These are phyloP conservation scores for Trichoderma oligosporum DNA, from an alignment of 2,329 filamentous ascomycete genomes.

Conservation along the genomic window DNA sequence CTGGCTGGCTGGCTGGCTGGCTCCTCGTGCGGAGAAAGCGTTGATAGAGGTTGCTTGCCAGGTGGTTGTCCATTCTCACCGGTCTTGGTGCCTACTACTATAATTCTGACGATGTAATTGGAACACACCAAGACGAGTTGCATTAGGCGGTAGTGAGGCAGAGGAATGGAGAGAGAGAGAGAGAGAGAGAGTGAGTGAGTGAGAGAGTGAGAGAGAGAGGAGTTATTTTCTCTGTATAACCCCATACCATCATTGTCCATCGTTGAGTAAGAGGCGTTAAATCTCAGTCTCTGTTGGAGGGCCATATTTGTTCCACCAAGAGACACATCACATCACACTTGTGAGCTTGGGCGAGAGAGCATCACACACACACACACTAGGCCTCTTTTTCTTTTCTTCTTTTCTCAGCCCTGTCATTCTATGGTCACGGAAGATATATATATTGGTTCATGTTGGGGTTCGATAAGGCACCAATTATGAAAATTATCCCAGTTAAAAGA, in stretches of 20 bases:
- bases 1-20: no score
- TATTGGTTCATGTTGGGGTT: no score
- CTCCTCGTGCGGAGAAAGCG: constrained; percentile 1
- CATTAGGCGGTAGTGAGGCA: neutral
- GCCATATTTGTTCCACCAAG: constrained; percentile 4
- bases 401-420: neutral
- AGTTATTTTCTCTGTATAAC: neutral
- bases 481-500: no score
- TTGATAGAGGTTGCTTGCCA: neutral
- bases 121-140: neutral
- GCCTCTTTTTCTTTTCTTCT: neutral
- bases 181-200: no score
- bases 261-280: neutral
- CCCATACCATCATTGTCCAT: neutral
- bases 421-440: no score
- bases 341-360: neutral
- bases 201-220: constrained; percentile 1
- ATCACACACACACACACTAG: no score
- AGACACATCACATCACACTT: constrained; percentile 16
- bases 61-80: neutral
- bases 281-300: neutral
- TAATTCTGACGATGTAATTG: neutral
- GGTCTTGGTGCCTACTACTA: neutral
- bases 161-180: no score
- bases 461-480: no score